These are phyloP conservation scores for Boechera stricta DNA, from an alignment of 345 rosid genomes.

Conservation along the genomic window DNA sequence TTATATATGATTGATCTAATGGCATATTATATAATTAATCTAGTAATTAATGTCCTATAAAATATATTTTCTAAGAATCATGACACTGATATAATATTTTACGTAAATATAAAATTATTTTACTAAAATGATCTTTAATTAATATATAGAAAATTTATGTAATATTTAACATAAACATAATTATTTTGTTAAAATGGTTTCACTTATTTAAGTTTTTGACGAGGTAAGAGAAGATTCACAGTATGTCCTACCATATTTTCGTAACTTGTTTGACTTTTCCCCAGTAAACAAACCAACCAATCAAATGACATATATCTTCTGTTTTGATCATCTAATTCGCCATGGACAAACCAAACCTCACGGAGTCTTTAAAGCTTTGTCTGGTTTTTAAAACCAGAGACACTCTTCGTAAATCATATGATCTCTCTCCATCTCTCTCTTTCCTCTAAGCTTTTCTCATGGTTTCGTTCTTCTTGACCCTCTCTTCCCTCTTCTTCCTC, in stretches of 20 bases:
- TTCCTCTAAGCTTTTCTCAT: slow-evolving; percentile 9
- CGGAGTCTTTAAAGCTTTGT: slow-evolving; percentile 24
- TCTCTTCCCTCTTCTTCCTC: slow-evolving; percentile 29
- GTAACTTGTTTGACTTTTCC: slow-evolving; percentile 34
- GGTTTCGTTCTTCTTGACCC: slow-evolving; percentile 33
- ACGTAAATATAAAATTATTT: no score
- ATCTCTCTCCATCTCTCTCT: neutral
- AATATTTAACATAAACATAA: no score
- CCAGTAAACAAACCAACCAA: slow-evolving; percentile 5
- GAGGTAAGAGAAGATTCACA: slow-evolving; percentile 16
- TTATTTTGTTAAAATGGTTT: no score
- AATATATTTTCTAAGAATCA: no score
- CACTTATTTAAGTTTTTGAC: slow-evolving; percentile 5
- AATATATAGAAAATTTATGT: no score
- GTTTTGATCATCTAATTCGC: slow-evolving; percentile 7
- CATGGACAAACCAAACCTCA: slow-evolving; percentile 39
- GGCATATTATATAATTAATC: no score
- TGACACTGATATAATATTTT: no score
- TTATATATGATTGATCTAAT: no score
- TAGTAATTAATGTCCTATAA: no score
- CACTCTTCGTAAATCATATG: slow-evolving; percentile 26
- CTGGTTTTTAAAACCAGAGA: slow-evolving; percentile 7
- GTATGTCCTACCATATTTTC: neutral
- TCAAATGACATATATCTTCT: neutral
- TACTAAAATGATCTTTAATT: no score